Percentiles rank a stretch among this genome's conserved stretches.
Conservation (phyloP, 768 basidiomycete genomes). For the Chiua virens region DNA sequence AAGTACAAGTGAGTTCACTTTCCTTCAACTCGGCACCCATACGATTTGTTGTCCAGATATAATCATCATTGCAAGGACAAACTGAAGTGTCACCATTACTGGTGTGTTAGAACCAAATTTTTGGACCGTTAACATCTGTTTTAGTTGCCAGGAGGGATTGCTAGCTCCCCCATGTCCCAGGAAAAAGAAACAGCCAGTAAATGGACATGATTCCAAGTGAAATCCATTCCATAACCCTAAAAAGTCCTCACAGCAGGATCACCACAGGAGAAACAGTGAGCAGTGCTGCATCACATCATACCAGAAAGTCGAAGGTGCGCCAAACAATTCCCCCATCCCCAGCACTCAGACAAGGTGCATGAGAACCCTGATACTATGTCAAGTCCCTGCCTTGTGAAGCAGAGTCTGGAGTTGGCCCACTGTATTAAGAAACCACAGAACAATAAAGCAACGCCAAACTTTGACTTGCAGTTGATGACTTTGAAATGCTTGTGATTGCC, state of each 20-base stretch:
- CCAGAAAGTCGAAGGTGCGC: constrained; percentile 20
- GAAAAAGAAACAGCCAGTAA: no score
- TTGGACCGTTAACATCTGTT: constrained; percentile 8
- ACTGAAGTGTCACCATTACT: constrained; percentile 69
- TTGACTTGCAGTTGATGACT: constrained; percentile 49
- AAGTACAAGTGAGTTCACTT: constrained; percentile 51
- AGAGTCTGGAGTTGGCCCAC: no score
- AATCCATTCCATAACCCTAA: neutral
- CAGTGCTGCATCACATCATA: neutral
- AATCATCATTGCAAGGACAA: constrained; percentile 83
- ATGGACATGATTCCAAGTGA: constrained; percentile 31
- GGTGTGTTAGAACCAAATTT: constrained; percentile 38
- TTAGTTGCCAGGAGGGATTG: constrained; percentile 81
- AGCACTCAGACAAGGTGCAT: constrained; percentile 45
- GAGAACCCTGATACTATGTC: constrained; percentile 44
- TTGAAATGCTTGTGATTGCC: constrained; percentile 24
- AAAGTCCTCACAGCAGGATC: constrained; percentile 2
- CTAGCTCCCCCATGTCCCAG: no score
- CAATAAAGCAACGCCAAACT: constrained; percentile 38
- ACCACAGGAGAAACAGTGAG: neutral
- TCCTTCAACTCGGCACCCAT: neutral
- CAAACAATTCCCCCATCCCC: constrained; percentile 33
- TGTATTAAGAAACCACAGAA: constrained; percentile 3
- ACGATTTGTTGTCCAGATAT: constrained; percentile 47
- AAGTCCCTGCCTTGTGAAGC: no score